Base-by-base conservation (phyloP, 2,329 filamentous ascomycete species). In the Beauveria brongniartii region DNA sequence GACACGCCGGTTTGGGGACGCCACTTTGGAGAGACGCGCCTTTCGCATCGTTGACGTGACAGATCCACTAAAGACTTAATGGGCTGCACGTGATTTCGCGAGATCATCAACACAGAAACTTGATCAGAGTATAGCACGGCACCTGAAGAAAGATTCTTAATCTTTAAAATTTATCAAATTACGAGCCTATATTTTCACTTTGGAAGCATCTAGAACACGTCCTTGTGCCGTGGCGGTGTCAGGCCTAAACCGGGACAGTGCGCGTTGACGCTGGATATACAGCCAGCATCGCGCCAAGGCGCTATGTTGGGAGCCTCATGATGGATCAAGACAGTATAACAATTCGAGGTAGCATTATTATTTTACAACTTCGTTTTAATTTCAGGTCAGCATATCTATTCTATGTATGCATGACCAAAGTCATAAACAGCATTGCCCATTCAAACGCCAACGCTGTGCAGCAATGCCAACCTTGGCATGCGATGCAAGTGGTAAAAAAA, bases 401-500 rank as follows among this genome's bases (percentile, higher is more conserved):
- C 20, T 26, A 41, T 40, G 28, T 48, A 47, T 54, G 41, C 40
- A 12, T 40, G 50, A 22, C 57, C 30, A 54, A 37, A 48, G 52
- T 43, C 44, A 22, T 55, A 50, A 59, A 57, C 26, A 22, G 40
- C 30, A 47, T 57, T 51, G 50, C 26, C 59, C 51, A 41, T 26
- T 14, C 26, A 54, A 72, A 73, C 71, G 72, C 73, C 72, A 63
- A 66, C 72, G 70, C 71, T 72, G 66, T 72, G 69, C 65, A 67
- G 66, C 61, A 61, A 63, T 63, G 37, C 47, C 52, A 30, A n/a
- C 47, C 47, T 41, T 26, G 34, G 44, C 30, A 51, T 26, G 44
- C 43, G 20, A 58, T 51, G 59, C 59, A 51, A 24, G 26, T 24
- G 30, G 47, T 62, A 6, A 61, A 65, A 30, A 57, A 40, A 47